A percentile compares a stretch with the other conserved stretches of the same genome.
These are phyloP conservation scores for Citrus cavaleriei DNA, from an alignment of 345 rosid genomes.

Conservation along the genomic window DNA sequence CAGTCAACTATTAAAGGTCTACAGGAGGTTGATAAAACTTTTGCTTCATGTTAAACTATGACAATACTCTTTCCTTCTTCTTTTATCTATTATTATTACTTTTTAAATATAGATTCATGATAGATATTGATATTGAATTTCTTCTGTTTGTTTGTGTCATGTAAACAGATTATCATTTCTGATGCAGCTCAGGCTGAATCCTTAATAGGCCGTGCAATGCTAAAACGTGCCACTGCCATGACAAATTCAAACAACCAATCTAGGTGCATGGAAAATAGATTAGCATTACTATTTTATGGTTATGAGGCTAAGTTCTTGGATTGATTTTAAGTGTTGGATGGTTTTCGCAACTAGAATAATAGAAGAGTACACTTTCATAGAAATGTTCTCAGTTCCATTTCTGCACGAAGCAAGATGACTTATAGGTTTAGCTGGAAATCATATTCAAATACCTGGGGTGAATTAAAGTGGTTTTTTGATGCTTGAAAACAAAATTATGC, in stretches of 20 bases:
- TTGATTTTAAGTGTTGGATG: background rate
- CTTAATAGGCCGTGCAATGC: conserved; percentile 62
- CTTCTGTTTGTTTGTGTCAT: conserved; percentile 9
- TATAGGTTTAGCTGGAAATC: background rate
- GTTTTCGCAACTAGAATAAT: background rate
- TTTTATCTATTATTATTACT: too few species aligned
- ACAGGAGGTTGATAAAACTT: conserved; percentile 48
- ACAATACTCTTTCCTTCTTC: background rate
- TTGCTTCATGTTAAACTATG: background rate
- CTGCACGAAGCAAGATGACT: background rate
- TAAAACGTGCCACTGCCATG: conserved; percentile 79
- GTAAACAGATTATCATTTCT: conserved; percentile 45
- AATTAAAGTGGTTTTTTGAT: background rate
- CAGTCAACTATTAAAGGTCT: conserved; percentile 71
- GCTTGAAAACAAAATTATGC: conserved; percentile 1
- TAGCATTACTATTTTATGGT: background rate
- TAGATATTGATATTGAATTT: conserved; percentile 8
- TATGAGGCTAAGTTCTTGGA: background rate
- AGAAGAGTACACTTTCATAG: background rate
- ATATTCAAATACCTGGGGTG: background rate
- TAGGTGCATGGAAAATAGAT: conserved; percentile 43
- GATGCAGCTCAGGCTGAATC: conserved; percentile 62
- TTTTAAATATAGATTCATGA: background rate
- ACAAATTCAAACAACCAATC: conserved; percentile 81
- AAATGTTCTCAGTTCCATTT: background rate